Evolutionary conservation across 1,139 yeast genomes (phyloP), one percentile per base, ranked within the genome.

Genomic region (Kodamaea sp.): DNA sequence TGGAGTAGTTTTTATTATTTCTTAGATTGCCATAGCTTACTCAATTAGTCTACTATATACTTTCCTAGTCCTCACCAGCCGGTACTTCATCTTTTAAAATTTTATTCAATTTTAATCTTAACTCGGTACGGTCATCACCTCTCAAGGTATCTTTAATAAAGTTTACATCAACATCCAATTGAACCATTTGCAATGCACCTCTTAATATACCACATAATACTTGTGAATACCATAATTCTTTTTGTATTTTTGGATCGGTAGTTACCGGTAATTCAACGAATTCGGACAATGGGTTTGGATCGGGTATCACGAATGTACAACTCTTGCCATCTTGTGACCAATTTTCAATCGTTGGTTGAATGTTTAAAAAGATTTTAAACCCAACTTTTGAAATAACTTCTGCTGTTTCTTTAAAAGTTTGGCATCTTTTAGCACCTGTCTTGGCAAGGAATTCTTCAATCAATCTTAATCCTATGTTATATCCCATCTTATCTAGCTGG

Each of bases 121-220:
- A 63, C 55, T 90, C 97, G 0, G 97, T 90, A 31, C 67, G 68
- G 15, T 82, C 82, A 51, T 89, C 94, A 0, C 97, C 98, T 45
- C 90, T 77, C 41, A 92, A 67, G 2, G 75, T 79, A 58, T 92
- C 99, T 50, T 82, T 79, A 4, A 87, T 77, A 59, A 90, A 92
- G 51, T 67, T 70, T 3, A 84, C 89, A 43, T 90, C 96, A 40
- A 90, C 90, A 46, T 90, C 96, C 53, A 92, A 67, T 58, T 92
- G 98, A 2, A 92, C 96, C 97, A 90, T 90, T 54, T 90, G 96
- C 41, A 92, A 65, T 0, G 96, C 92, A 3, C 98, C 97, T 41
- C 88, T 75, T 39, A 92, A 64, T 2, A 92, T 94, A 10, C 99
- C 99, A 49, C 94, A 86, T 29, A 89, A 66, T 4, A 92, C 75